A percentile compares a stretch with the other conserved stretches of the same genome.
These are phyloP conservation scores for Phytophthora syringae DNA, from an alignment of 352 stramenopile genomes.

Conservation along the genomic window DNA sequence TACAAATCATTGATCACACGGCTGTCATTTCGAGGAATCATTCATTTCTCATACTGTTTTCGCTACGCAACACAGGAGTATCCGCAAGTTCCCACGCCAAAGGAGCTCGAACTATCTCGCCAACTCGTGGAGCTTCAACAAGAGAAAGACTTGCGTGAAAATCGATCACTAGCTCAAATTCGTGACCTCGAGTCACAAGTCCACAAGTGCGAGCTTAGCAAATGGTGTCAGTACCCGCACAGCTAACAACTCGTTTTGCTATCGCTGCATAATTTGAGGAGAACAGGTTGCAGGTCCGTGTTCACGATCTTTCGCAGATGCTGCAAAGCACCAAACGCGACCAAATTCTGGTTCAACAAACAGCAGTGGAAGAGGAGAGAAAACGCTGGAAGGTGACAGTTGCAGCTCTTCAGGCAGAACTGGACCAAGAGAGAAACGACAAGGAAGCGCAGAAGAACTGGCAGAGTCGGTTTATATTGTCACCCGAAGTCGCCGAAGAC, in stretches of 20 bases:
- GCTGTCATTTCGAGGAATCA: background rate
- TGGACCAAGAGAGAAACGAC: constrained; percentile 71
- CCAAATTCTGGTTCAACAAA: constrained; percentile 60
- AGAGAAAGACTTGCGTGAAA: constrained; percentile 70
- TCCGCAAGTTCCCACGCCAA: constrained; percentile 70
- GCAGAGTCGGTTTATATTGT: constrained; percentile 52
- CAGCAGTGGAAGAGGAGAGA: constrained; percentile 56
- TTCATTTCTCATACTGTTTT: background rate
- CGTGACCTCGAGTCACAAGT: constrained; percentile 70
- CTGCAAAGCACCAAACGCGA: constrained; percentile 70
- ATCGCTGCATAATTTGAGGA: background rate
- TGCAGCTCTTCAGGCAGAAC: constrained; percentile 44
- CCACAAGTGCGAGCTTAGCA: constrained; percentile 56
- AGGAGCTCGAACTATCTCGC: constrained; percentile 73
- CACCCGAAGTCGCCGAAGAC: constrained; percentile 2
- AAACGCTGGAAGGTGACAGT: constrained; percentile 49
- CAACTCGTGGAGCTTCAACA: constrained; percentile 72
- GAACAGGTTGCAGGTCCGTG: constrained; percentile 57
- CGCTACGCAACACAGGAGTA: constrained; percentile 52
- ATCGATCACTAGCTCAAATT: constrained; percentile 67
- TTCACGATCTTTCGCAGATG: constrained; percentile 59
- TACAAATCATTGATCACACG: constrained; percentile 15
- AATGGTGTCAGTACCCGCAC: background rate
- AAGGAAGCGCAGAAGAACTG: constrained; percentile 73
- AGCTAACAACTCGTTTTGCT: background rate